These are phyloP conservation scores for Euphorbia tirucalli DNA, from an alignment of 345 rosid genomes.

Conservation along the genomic window DNA sequence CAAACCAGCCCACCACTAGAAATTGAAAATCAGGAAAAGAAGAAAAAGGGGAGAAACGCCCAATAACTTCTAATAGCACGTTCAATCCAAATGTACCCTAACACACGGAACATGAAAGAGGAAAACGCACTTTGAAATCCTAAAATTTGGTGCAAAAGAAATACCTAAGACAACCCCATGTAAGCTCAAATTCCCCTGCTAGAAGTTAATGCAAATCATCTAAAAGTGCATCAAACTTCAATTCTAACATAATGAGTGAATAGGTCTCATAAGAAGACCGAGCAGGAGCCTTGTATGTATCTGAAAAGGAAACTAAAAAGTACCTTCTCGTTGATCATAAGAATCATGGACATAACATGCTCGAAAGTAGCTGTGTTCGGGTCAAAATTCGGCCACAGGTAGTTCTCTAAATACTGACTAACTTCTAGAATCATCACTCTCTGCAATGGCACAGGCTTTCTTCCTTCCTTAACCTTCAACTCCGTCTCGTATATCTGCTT, in stretches of 20 bases:
- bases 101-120: not conserved
- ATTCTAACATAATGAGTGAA: not conserved
- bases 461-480: constrained; percentile 64
- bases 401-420: constrained; percentile 94
- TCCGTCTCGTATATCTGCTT: constrained; percentile 79
- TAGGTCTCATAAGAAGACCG: not conserved
- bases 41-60: not conserved
- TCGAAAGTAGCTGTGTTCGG: constrained; percentile 72
- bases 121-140: not conserved
- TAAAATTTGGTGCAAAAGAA: not conserved
- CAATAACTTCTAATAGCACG: not conserved
- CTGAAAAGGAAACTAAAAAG: not conserved
- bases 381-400: constrained; percentile 89
- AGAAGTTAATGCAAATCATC: not conserved
- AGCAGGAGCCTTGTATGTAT: too few relatives aligned
- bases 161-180: not conserved
- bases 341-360: constrained; percentile 97
- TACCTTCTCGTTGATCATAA: constrained; percentile 96
- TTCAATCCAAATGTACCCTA: not conserved
- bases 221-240: not conserved
- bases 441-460: constrained; percentile 85
- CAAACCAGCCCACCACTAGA: not conserved
- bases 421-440: constrained; percentile 96
- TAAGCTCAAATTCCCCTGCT: not conserved
- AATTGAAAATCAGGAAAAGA: not conserved